phyloP scores from a whole-genome alignment of 2,329 filamentous ascomycete species.

The Atkinsonella hypoxylon region DNA sequence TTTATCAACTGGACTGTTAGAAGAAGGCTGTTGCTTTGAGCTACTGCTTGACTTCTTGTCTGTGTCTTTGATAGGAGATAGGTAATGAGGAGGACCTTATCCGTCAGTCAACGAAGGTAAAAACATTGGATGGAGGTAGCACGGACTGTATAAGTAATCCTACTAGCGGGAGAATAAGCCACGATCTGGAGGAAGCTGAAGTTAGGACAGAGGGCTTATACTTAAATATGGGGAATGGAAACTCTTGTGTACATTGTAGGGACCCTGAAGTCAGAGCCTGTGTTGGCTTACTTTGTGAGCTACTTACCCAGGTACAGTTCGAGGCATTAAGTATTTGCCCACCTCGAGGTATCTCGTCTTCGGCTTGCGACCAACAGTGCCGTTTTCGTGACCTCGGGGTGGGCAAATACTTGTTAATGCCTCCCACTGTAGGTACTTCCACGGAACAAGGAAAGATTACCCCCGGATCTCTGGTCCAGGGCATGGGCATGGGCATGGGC shows the following conservation, averaged over 20 bases:
- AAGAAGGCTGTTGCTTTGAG: too few species aligned
- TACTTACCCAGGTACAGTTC: too few species aligned
- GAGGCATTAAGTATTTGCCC: too few species aligned
- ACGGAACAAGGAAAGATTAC: constrained; percentile 7
- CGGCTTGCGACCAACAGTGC: too few species aligned
- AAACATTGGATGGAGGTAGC: background rate
- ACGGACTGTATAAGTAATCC: background rate
- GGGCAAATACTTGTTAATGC: too few species aligned
- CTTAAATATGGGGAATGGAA: constrained; percentile 1
- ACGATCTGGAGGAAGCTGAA: background rate
- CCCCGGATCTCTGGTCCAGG: constrained; percentile 3
- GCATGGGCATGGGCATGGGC: constrained; percentile 4
- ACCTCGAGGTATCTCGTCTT: too few species aligned
- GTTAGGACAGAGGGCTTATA: constrained; percentile 1
- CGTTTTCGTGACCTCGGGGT: too few species aligned
- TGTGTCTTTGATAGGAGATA: too few species aligned
- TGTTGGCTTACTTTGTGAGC: too few species aligned
- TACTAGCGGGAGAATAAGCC: background rate
- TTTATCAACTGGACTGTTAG: too few species aligned
- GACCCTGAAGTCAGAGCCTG: background rate
- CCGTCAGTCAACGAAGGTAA: background rate
- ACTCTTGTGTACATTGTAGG: background rate
- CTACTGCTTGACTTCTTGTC: too few species aligned
- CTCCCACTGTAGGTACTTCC: background rate
- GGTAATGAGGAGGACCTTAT: too few species aligned